phyloP scores from a whole-genome alignment of 306 rosid species.

The Datisca glomerata region DNA sequence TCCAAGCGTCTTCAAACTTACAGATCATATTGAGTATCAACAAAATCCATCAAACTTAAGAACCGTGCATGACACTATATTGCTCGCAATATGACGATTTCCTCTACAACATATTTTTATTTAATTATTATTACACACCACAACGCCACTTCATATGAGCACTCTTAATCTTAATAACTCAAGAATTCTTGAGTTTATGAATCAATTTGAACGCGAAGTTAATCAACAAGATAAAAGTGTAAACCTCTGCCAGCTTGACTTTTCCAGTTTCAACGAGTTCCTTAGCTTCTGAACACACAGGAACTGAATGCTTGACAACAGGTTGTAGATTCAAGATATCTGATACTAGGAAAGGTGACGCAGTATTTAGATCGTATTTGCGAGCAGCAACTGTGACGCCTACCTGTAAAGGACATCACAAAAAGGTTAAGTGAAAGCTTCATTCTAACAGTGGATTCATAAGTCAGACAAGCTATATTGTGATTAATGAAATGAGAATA shows the following conservation, averaged over 20 bases:
- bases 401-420: slow-evolving; percentile 38
- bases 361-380: slow-evolving; percentile 59
- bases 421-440: slow-evolving; percentile 3
- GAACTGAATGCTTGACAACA: slow-evolving; percentile 92
- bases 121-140: too few species aligned
- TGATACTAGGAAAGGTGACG: slow-evolving; percentile 66
- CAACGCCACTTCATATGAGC: too few species aligned
- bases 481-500: too few species aligned
- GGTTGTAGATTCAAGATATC: slow-evolving; percentile 84
- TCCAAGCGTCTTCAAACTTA: background rate
- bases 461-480: background rate
- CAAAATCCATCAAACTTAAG: background rate
- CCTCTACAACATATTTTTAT: too few species aligned
- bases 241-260: slow-evolving; percentile 92
- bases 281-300: slow-evolving; percentile 90
- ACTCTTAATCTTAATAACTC: too few species aligned
- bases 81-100: too few species aligned
- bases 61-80: background rate
- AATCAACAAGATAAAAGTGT: slow-evolving; percentile 3
- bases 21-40: slow-evolving; percentile 2
- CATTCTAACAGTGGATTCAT: background rate
- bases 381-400: slow-evolving; percentile 84
- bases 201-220: background rate
- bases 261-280: slow-evolving; percentile 96
- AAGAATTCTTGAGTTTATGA: background rate